Evolutionary conservation across 2,329 filamentous ascomycete genomes (phyloP).

Genomic region (Pseudocercospora cruenta): DNA sequence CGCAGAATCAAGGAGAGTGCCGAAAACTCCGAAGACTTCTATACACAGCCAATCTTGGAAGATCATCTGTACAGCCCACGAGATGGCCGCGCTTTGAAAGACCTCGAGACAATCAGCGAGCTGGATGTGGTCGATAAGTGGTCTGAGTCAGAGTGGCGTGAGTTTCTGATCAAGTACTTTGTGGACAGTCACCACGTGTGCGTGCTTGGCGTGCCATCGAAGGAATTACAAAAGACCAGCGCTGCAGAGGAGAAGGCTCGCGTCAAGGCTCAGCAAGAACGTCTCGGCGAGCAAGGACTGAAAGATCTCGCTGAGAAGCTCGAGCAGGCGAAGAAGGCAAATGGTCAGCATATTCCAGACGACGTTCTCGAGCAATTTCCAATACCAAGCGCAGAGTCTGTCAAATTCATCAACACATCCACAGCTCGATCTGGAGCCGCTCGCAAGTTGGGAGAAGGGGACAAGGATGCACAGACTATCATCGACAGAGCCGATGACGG

Average conservation of each 20-base stretch:
- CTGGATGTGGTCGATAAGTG: constrained; percentile 74
- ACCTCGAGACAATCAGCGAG: constrained; percentile 49
- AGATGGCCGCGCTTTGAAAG: constrained; percentile 64
- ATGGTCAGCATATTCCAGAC: constrained; percentile 82
- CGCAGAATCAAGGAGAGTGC: constrained; percentile 82
- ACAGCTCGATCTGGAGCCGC: constrained; percentile 84
- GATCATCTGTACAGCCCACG: constrained; percentile 89
- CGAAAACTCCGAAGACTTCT: constrained; percentile 79
- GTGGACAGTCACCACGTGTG: constrained; percentile 84
- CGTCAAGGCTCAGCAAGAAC: constrained; percentile 75
- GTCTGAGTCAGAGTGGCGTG: constrained; percentile 82
- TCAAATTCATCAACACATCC: constrained; percentile 88
- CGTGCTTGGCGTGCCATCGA: constrained; percentile 83
- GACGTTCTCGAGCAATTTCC: constrained; percentile 79
- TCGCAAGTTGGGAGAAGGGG: constrained; percentile 66
- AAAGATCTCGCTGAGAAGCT: constrained; percentile 74
- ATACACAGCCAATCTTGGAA: constrained; percentile 81
- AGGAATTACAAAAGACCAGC: constrained; percentile 75
- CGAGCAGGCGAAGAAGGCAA: constrained; percentile 82
- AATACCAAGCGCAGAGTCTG: constrained; percentile 84
- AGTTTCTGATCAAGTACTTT: constrained; percentile 81
- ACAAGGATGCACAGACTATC: constrained; percentile 72
- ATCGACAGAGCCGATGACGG: constrained; percentile 70
- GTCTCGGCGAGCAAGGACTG: constrained; percentile 80
- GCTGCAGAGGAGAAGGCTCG: constrained; percentile 80